Evolutionary conservation across 257 asterid species (phyloP), one percentile per base, ranked within the genome.

Genomic region (Salvia miltiorrhiza): DNA sequence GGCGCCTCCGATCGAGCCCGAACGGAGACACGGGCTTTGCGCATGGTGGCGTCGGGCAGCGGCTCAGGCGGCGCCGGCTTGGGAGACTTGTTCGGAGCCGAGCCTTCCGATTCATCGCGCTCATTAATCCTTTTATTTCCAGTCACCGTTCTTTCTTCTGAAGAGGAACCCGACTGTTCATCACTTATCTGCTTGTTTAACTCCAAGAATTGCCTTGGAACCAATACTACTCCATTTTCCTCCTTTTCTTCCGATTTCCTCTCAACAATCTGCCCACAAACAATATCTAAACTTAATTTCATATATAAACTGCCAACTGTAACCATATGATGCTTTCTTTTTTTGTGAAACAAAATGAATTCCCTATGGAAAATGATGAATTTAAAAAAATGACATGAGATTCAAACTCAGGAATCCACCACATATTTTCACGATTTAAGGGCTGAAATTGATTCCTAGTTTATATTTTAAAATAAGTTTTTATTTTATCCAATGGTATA

Each of bases 1-100:
- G 96, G 90, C 67, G 97, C 96, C 83, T 94, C 97, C 0, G 99
- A 94, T 62, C 99, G 90, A 3, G 97, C 97, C 21, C 99, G 91
- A 20, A 94, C 96, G 1, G 99, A 94, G 56, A 94, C 99, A 20
- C 99, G 97, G 3, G 90, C 93, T 73, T 91, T 94, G 65, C 93
- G 82, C 95, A 89, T 94, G 74, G 96, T 86, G 26, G 97, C 90
- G 39, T 86, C 96, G 0, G 83, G 16, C 1, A 87, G 61, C 66
- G 86, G 93, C 2, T 82, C 93, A 12, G 67, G 9, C 52, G 4
- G 84, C 65, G 67, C 20, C 52, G 4, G 84, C 65, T 80, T 88
- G 0, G 86, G 78, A 16, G 73, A 74, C 68, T 90, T 93, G 48
- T 16, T 33, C 6, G 90, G 85, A 2, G 63, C 88, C 89, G 87